Conservation (phyloP, 225 moss, liverwort and hornwort species). For the Polytrichum commune region DNA sequence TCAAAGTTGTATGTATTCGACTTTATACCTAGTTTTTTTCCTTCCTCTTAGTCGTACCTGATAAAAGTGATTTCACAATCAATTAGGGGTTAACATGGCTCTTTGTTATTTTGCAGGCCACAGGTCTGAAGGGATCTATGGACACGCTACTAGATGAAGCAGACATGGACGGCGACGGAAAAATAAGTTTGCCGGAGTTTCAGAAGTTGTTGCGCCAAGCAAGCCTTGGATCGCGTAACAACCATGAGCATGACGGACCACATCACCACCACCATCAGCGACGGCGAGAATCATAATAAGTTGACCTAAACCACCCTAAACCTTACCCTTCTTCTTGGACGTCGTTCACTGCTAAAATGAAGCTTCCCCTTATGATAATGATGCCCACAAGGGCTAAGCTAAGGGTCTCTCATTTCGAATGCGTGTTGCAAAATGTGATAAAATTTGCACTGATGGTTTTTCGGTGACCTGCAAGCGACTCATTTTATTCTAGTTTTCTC, state of each 20-base stretch:
- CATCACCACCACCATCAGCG: slow-evolving; percentile 6
- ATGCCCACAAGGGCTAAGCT: neutral
- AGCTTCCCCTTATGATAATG: neutral
- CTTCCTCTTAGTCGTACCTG: too few relatives aligned
- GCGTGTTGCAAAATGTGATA: too few relatives aligned
- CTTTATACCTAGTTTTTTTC: too few relatives aligned
- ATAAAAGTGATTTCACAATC: too few relatives aligned
- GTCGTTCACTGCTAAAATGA: neutral
- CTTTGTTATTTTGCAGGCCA: slow-evolving; percentile 33
- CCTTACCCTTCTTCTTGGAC: neutral
- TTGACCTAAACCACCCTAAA: neutral
- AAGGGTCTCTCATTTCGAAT: too few relatives aligned
- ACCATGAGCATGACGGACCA: slow-evolving; percentile 25
- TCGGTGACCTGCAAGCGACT: neutral
- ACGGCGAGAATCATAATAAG: neutral
- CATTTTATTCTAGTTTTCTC: neutral
- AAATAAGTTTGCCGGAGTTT: slow-evolving; percentile 73
- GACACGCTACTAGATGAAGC: slow-evolving; percentile 74
- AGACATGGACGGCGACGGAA: slow-evolving; percentile 73
- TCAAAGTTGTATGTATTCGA: slow-evolving; percentile 47
- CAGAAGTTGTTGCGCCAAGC: slow-evolving; percentile 74
- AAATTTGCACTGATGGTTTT: neutral
- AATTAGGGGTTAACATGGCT: too few relatives aligned
- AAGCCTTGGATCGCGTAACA: slow-evolving; percentile 76
- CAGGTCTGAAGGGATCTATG: slow-evolving; percentile 75